Evolutionary conservation across 257 asterid species (phyloP).

Genomic region (Striga asiatica): DNA sequence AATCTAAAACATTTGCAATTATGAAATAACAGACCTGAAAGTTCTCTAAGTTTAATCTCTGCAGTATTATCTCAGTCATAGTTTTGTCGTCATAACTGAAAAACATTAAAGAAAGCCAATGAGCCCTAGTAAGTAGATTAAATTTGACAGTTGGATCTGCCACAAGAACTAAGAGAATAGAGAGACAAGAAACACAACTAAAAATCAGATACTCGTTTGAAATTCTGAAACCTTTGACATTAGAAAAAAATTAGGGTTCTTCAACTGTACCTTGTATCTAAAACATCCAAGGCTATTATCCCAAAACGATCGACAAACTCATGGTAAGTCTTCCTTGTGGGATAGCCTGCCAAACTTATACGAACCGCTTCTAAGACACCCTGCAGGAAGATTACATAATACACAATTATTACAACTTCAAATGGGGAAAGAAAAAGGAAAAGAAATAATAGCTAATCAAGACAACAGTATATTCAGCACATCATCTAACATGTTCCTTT

Average conservation of each 20-base stretch:
- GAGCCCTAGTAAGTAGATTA: conserved; percentile 9
- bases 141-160: conserved; percentile 14
- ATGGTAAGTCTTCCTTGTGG: conserved; percentile 88
- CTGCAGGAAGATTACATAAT: conserved; percentile 30
- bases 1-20: conserved; percentile 8
- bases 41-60: conserved; percentile 72
- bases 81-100: conserved; percentile 85
- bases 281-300: conserved; percentile 60
- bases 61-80: conserved; percentile 71
- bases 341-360: conserved; percentile 98
- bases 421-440: not conserved
- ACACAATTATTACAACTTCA: conserved; percentile 3
- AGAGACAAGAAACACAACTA: conserved; percentile 1
- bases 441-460: not conserved
- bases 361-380: conserved; percentile 99
- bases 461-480: not conserved
- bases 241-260: not conserved
- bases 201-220: not conserved
- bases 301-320: conserved; percentile 97
- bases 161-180: conserved; percentile 1
- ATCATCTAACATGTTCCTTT: not conserved
- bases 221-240: not conserved
- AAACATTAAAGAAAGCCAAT: conserved; percentile 15
- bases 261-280: conserved; percentile 62
- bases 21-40: conserved; percentile 61